Percentiles rank a stretch among this genome's conserved stretches.
Conservation (phyloP, 495 filamentous ascomycete genomes). For the Geoglossum glabrum region DNA sequence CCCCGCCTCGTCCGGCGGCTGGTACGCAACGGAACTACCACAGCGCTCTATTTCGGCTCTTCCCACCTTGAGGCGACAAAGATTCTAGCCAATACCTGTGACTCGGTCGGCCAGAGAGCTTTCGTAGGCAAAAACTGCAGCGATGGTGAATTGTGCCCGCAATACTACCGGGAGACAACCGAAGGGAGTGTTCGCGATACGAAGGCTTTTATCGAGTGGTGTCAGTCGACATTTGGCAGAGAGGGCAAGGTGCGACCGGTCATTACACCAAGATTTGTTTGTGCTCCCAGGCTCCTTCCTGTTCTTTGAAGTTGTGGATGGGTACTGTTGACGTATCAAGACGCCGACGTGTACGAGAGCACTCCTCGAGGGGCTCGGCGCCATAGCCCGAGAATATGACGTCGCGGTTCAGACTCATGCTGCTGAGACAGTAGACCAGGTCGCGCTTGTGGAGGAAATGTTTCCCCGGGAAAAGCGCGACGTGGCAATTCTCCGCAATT, state of each 20-base stretch:
- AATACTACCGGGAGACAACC: slow-evolving; percentile 32
- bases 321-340: background rate
- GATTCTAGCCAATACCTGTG: slow-evolving; percentile 37
- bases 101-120: slow-evolving; percentile 36
- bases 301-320: background rate
- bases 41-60: slow-evolving; percentile 43
- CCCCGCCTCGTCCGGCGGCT: slow-evolving; percentile 31
- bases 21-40: slow-evolving; percentile 43
- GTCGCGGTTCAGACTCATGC: slow-evolving; percentile 46
- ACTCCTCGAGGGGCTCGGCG: slow-evolving; percentile 31
- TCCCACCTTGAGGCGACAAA: slow-evolving; percentile 35
- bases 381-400: slow-evolving; percentile 27
- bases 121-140: slow-evolving; percentile 48
- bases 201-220: slow-evolving; percentile 28
- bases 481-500: slow-evolving; percentile 32
- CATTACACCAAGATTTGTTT: slow-evolving; percentile 44
- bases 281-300: slow-evolving; percentile 9
- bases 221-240: slow-evolving; percentile 23
- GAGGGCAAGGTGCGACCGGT: slow-evolving; percentile 31
- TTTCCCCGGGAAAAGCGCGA: slow-evolving; percentile 34
- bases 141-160: slow-evolving; percentile 38
- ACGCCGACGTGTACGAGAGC: slow-evolving; percentile 26
- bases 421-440: slow-evolving; percentile 19
- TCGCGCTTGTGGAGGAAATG: slow-evolving; percentile 26
- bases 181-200: slow-evolving; percentile 31